Evolutionary conservation across 2,329 filamentous ascomycete species (phyloP).

Genomic region (Pseudovirgaria hyperparasitica): DNA sequence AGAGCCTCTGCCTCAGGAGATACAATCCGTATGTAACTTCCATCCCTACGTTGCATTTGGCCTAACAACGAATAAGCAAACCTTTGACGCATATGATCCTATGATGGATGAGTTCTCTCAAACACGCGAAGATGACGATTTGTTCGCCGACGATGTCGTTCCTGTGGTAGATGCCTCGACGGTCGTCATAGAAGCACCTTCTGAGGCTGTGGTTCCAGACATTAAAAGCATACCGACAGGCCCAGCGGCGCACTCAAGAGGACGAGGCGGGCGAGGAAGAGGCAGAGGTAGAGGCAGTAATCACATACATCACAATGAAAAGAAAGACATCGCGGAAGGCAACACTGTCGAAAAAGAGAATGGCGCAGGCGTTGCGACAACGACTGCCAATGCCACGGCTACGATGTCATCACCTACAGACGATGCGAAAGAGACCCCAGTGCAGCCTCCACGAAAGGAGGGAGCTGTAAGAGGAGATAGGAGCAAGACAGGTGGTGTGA

Average conservation of each 20-base stretch:
- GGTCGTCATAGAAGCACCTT: constrained; percentile 9
- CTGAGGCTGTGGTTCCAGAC: constrained; percentile 10
- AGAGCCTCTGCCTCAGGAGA: constrained; percentile 1
- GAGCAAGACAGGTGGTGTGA: constrained; percentile 39
- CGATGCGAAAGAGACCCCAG: constrained; percentile 1
- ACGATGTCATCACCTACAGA: constrained; percentile 3
- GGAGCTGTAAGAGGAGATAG: constrained; percentile 41
- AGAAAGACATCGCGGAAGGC: constrained; percentile 4
- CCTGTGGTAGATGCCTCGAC: constrained; percentile 5
- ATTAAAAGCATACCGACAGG: constrained; percentile 12
- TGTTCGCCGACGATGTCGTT: constrained; percentile 34
- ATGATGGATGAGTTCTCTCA: constrained; percentile 34
- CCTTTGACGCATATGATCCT: constrained; percentile 13
- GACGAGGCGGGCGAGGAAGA: constrained; percentile 6
- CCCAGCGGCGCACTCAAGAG: constrained; percentile 15
- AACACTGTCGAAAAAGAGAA: constrained; percentile 7
- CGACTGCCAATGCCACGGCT: constrained; percentile 3
- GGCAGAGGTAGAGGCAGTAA: constrained; percentile 6
- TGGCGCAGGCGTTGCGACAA: constrained; percentile 8
- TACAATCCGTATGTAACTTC: neutral
- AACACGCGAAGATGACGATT: constrained; percentile 36
- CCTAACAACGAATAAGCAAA: neutral
- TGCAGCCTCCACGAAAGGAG: constrained; percentile 7
- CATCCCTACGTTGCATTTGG: neutral
- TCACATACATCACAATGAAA: constrained; percentile 7